Conservation (phyloP, 2,329 filamentous ascomycete species). For the Xylariaceae sp. region DNA sequence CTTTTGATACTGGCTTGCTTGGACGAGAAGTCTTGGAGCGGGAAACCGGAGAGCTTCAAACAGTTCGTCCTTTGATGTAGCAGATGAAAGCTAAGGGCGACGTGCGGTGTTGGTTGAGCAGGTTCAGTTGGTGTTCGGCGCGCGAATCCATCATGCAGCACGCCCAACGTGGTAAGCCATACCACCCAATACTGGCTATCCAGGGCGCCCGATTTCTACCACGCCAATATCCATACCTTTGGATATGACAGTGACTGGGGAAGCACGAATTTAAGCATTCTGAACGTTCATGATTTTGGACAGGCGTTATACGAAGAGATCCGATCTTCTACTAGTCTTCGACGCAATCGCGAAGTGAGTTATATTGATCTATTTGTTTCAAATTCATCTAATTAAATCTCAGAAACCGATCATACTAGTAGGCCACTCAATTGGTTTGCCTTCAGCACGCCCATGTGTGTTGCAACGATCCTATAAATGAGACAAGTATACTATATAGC, state of each 20-base stretch:
- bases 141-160: no score
- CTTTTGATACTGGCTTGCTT: no score
- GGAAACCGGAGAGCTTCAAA: no score
- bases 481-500: no score
- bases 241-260: background rate
- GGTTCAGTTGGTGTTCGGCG: no score
- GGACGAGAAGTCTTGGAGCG: no score
- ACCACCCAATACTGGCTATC: background rate
- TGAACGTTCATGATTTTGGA: background rate
- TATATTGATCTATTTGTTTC: background rate
- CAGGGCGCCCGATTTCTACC: background rate
- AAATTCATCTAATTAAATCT: background rate
- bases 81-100: no score
- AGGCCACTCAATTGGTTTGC: background rate
- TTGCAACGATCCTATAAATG: no score
- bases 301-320: background rate
- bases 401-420: background rate
- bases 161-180: no score
- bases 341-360: background rate
- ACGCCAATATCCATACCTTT: background rate
- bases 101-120: no score
- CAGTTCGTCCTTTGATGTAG: no score
- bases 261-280: background rate
- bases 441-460: no score
- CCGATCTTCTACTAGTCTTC: background rate